Conservation (phyloP, 345 rosid species). For the Eutrema japonicum region DNA sequence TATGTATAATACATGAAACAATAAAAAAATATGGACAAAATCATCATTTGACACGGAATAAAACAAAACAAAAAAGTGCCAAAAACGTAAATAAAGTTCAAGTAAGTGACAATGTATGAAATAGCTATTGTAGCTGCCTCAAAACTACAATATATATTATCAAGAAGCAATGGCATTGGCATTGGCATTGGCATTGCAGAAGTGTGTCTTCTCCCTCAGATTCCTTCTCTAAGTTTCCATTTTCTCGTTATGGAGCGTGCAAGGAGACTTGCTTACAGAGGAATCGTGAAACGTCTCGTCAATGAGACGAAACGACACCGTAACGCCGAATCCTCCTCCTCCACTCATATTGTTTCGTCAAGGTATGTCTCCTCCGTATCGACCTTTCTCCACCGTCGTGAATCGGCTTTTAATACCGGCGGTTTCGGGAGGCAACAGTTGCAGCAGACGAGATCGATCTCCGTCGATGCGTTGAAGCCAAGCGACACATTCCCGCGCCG, state of each 20-base stretch:
- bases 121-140: background rate
- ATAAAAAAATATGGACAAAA: too few species aligned
- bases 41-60: too few species aligned
- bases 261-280: conserved; percentile 78
- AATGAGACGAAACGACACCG: conserved; percentile 56
- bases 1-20: too few species aligned
- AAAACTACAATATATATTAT: conserved; percentile 13
- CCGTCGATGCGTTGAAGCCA: conserved; percentile 70
- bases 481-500: conserved; percentile 81
- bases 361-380: conserved; percentile 80
- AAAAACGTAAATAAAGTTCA: too few species aligned
- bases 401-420: conserved; percentile 37
- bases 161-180: background rate
- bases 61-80: too few species aligned
- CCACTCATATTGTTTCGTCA: conserved; percentile 49
- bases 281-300: conserved; percentile 64
- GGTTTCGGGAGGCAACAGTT: background rate
- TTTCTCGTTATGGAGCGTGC: conserved; percentile 74
- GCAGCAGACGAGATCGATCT: conserved; percentile 43
- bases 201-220: background rate
- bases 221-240: background rate
- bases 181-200: background rate
- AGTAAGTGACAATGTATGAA: too few species aligned
- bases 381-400: conserved; percentile 47
- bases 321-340: conserved; percentile 40